Base-by-base conservation (phyloP, 2,329 filamentous ascomycete species). In the Stagonosporopsis tanaceti region DNA sequence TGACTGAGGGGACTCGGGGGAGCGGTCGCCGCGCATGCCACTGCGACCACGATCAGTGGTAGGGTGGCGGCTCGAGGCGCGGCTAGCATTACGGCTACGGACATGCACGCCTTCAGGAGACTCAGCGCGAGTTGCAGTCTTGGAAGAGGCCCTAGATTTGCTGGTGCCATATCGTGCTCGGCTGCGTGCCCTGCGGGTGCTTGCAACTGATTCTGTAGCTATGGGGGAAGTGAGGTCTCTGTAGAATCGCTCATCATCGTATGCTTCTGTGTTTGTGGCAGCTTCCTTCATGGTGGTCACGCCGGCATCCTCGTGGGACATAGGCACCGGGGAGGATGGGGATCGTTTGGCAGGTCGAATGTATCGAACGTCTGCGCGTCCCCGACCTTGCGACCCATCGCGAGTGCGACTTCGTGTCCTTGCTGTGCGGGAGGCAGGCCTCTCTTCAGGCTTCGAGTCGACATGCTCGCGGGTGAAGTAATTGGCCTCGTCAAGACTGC, bases 311-410 rank as follows among this genome's bases (percentile, higher is more conserved):
- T 97, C 92, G 0, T 93, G 93, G 3, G 93, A 96, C 93, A 97
- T 97, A 3, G 93, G 92, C 2, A 97, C 85, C 0, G 94, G 94
- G 0, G 94, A 97, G 2, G 92, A 96, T 0, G 94, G 94, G 1
- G 94, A 97, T 22, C 91, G 85, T 77, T 97, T 96, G 12, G 88
- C 86, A 17, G 90, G 86, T 70, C 87, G 89, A 61, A 89, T 92
- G 62, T 88, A 89, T 22, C 89, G 85, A 41, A 85, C 82, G 12
- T 84, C 80, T 24, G 83, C 84, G 60, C 91, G 85, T 20, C 90
- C 91, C 55, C 91, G 87, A 39, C 90, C 89, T 63, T 89, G 85
- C 0, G 91, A 92, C 11, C 76, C 75, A 17, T 91, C 89, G 22
- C 88, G 83, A 20, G 58, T 69, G 34, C 75, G 73, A 52, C 75